Base-by-base conservation (phyloP, 768 basidiomycete genomes). In the Boletus eberwhitei region DNA sequence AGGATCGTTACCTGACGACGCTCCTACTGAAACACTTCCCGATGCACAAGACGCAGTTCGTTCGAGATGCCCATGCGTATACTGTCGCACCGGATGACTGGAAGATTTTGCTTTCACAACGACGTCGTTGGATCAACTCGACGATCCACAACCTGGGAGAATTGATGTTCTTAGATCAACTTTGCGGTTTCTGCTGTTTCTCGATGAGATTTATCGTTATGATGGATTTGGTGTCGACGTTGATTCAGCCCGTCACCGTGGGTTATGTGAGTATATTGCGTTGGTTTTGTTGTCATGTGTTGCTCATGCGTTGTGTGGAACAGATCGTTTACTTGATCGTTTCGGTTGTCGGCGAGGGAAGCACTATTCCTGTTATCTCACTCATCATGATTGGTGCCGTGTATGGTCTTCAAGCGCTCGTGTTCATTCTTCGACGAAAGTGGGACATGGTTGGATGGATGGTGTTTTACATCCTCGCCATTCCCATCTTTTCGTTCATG, bases 381-480 rank as follows among this genome's bases (percentile, higher is more conserved):
- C 80, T 98, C 53, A 78, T 98, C 71, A 88, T 99, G 87, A 87
- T 99, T 58, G 91, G 82, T 9, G 93, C 91, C 1, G 87, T 98
- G 46, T 99, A 99, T 68, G 96, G 94, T 76, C 73, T 98, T 11
- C 95, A 96, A 73, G 92, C 91, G 1, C 71, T 94, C 43, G 90
- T 97, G 51, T 98, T 97, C 73, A 75, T 98, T 56, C 76, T 98
- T 68, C 83, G 94, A 46, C 85, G 93, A 59, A 93, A 97, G 70
- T 98, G 95, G 90, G 95, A 98, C 71, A 97, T 98, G 93, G 85
- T 98, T 63, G 93, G 93, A 5, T 96, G 94, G 93, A 92, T 93
- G 88, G 64, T 92, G 31, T 91, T 99, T 75, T 99, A 98, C 73
- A 93, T 98, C 67, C 70, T 94, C 36, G 94, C 96, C 52, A 90